Base-by-base conservation (phyloP, 495 filamentous ascomycete species). In the Saxophila tyrrhenica region DNA sequence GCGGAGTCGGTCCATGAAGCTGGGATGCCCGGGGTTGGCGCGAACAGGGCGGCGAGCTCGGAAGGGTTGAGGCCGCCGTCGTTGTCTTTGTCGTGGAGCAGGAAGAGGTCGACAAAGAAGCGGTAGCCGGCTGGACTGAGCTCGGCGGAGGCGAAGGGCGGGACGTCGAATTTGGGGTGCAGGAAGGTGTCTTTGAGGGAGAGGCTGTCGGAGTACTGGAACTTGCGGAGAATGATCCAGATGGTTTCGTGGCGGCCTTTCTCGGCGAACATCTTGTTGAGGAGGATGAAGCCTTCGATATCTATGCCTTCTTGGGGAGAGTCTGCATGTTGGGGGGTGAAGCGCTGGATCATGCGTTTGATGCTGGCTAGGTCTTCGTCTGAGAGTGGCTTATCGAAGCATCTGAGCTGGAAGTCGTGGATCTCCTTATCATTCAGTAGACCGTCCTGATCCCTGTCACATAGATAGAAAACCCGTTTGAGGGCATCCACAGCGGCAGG, bases 231-330 rank as follows among this genome's bases (percentile, higher is more conserved):
- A 54, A 97, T 95, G 25, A 89, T 85, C 92, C 92, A 98, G 24
- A 97, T 86, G 0, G 92, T 97, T 71, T 98, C 94, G 63, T 98
- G 92, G n/a, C 92, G 82, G 46, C 89, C 92, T 67, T 95, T 96
- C 63, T 96, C 91, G 1, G 89, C 91, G 64, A 95, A 98, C 52
- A 95, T 79, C 70, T 89, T 95, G 68, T 96, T 96, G 42, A 97
- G 73, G 54, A 85, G 76, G 23, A 98, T 74, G 57, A 98, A 98
- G 5, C 89, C 90, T 17, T 70, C 73, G 59, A 84, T 77, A 61
- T 86, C 82, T 55, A 98, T 84, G 0, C 92, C 94, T 17, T 61
- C 44, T 47, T 76, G 78, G 2, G 84, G 77, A 9, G 75, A 77
- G 25, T 79, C 78, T 0, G 80, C 81, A n/a, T 77, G 71, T 2